Percentiles rank a stretch among this genome's conserved stretches.
phyloP scores from a whole-genome alignment of 2,329 filamentous ascomycete species.

The Neofusicoccum ribis region DNA sequence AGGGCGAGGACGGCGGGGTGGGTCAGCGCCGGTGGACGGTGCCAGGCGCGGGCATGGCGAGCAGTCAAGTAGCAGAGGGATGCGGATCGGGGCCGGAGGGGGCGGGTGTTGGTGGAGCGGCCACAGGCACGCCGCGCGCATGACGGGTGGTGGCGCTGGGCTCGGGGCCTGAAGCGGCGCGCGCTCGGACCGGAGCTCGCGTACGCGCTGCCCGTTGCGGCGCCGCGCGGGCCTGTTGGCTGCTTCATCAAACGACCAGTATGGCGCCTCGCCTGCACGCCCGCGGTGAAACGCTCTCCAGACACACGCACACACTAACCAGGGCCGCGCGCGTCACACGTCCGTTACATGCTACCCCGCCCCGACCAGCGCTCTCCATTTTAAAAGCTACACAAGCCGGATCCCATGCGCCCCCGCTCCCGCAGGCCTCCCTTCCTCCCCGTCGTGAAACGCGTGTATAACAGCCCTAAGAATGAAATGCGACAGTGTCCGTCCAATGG shows the following conservation, averaged over 20 bases:
- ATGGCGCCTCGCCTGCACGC: neutral
- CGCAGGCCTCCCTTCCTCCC: neutral
- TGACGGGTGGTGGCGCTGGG: neutral
- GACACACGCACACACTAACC: neutral
- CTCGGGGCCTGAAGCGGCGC: neutral
- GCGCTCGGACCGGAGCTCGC: conserved; percentile 1
- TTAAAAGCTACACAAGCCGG: conserved; percentile 11
- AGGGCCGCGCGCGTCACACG: neutral
- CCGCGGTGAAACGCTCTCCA: conserved; percentile 3
- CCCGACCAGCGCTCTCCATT: conserved; percentile 7
- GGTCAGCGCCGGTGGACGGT: neutral
- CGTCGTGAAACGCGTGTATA: conserved; percentile 13
- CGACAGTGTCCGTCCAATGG: conserved; percentile 15
- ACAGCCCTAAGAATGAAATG: conserved; percentile 16
- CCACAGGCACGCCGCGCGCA: neutral
- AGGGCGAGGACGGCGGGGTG: neutral
- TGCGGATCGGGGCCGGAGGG: too few species aligned
- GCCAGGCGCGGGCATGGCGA: neutral
- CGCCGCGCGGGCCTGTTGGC: neutral
- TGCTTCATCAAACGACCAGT: conserved; percentile 2
- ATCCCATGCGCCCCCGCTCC: neutral
- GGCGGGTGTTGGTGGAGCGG: neutral
- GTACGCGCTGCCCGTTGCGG: neutral
- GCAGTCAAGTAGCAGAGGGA: neutral
- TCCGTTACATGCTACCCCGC: conserved; percentile 13